These are phyloP conservation scores for Bipolaris sorokiniana DNA, from an alignment of 2,329 filamentous ascomycete species.

Conservation along the genomic window DNA sequence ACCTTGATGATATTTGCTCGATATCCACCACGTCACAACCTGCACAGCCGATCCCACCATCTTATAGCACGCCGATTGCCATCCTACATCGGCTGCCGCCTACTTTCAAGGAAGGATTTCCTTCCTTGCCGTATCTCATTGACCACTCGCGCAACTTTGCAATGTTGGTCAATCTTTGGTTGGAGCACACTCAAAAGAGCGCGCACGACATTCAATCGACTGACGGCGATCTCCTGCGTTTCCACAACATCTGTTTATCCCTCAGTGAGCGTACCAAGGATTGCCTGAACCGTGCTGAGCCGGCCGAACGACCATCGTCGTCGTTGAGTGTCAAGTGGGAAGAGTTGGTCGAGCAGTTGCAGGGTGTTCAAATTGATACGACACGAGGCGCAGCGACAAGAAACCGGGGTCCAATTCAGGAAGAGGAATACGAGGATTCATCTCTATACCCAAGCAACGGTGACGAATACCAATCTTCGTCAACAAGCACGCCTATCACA, in stretches of 20 bases:
- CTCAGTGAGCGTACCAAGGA: constrained; percentile 57
- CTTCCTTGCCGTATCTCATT: constrained; percentile 88
- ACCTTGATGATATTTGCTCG: constrained; percentile 84
- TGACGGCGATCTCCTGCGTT: constrained; percentile 56
- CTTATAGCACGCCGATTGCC: constrained; percentile 90
- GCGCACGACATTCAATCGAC: constrained; percentile 48
- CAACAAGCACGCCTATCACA: constrained; percentile 43
- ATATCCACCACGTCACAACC: constrained; percentile 70
- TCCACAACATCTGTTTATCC: constrained; percentile 57
- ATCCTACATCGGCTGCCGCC: constrained; percentile 83
- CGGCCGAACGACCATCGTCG: constrained; percentile 58
- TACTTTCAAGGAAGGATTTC: constrained; percentile 87
- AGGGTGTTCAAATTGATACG: constrained; percentile 42
- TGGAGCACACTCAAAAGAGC: constrained; percentile 58
- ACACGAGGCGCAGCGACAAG: constrained; percentile 42
- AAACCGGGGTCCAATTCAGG: constrained; percentile 35
- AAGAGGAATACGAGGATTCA: constrained; percentile 33
- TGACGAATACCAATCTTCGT: constrained; percentile 39
- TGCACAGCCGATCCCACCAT: constrained; percentile 72
- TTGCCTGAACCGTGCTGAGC: constrained; percentile 59
- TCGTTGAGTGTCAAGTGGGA: constrained; percentile 59
- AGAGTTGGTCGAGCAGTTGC: constrained; percentile 58
- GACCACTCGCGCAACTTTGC: constrained; percentile 88
- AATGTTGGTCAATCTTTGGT: constrained; percentile 80
- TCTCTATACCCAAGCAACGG: constrained; percentile 32